Evolutionary conservation across 768 basidiomycete species (phyloP).

Genomic region (Pulveroboletus sp.): DNA sequence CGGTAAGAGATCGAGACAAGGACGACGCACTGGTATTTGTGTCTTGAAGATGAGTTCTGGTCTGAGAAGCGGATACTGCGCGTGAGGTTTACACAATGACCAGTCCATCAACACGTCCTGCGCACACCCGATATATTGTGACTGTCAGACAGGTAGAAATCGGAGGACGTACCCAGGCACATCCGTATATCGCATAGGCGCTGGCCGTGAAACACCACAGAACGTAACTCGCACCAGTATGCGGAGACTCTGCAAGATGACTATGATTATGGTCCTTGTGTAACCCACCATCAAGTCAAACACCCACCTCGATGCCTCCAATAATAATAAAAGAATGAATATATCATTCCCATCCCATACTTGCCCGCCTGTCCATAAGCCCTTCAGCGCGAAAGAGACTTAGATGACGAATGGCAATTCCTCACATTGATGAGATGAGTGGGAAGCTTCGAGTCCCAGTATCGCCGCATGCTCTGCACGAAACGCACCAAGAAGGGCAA

Average conservation of each 20-base stretch:
- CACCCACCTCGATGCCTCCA: conserved; percentile 68
- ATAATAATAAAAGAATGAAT: conserved; percentile 64
- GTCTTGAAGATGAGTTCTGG: conserved; percentile 72
- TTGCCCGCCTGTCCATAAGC: conserved; percentile 67
- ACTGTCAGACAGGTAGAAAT: background rate
- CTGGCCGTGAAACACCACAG: conserved; percentile 68
- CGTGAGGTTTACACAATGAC: conserved; percentile 67
- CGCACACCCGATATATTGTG: background rate
- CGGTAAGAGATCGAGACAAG: background rate
- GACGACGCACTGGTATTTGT: conserved; percentile 47
- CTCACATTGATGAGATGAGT: conserved; percentile 86
- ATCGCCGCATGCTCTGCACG: conserved; percentile 86
- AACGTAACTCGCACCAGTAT: conserved; percentile 50
- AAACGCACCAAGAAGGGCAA: conserved; percentile 76
- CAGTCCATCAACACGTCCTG: conserved; percentile 94
- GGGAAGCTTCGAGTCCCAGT: conserved; percentile 63
- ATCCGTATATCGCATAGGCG: conserved; percentile 66
- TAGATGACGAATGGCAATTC: background rate
- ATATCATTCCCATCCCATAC: conserved; percentile 65
- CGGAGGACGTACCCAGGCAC: conserved; percentile 63
- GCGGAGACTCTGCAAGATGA: conserved; percentile 26
- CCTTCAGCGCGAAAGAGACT: background rate
- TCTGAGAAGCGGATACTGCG: conserved; percentile 60
- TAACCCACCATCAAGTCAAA: background rate
- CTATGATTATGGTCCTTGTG: background rate